Conservation (phyloP, 2,329 filamentous ascomycete genomes). For the Cyphellophora europaea region DNA sequence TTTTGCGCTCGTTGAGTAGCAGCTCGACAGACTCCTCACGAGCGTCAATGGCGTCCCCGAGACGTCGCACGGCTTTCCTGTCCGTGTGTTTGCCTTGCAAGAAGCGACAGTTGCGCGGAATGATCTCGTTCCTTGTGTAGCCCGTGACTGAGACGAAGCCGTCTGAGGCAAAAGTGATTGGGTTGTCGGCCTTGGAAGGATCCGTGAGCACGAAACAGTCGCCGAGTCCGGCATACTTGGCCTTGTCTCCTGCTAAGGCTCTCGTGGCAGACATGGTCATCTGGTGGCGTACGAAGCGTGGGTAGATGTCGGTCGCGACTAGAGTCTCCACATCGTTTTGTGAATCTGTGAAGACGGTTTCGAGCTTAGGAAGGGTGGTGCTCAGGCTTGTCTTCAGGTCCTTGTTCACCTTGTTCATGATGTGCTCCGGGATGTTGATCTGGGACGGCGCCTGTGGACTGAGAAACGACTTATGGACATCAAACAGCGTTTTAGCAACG, state of each 20-base stretch:
- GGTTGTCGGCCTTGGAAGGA: conserved; percentile 39
- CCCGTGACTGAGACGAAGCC: conserved; percentile 45
- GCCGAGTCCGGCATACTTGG: conserved; percentile 44
- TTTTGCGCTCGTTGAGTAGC: conserved; percentile 42
- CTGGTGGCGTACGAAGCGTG: conserved; percentile 45
- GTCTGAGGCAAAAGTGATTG: conserved; percentile 41
- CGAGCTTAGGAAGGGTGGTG: conserved; percentile 37
- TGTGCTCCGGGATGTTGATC: conserved; percentile 31
- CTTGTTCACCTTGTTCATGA: conserved; percentile 33
- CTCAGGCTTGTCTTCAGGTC: conserved; percentile 39
- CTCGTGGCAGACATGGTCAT: conserved; percentile 37
- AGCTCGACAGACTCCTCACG: conserved; percentile 41
- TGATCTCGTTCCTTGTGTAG: conserved; percentile 37
- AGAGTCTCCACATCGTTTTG: conserved; percentile 36
- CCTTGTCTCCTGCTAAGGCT: conserved; percentile 34
- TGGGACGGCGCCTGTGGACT: conserved; percentile 26
- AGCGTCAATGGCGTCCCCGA: conserved; percentile 33
- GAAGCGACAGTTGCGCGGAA: conserved; percentile 42
- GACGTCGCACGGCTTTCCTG: conserved; percentile 28
- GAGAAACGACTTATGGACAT: conserved; percentile 36
- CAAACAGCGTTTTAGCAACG: conserved; percentile 35
- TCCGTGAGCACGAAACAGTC: conserved; percentile 52
- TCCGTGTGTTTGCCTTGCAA: conserved; percentile 42
- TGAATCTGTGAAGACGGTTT: conserved; percentile 35
- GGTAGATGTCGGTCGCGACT: conserved; percentile 39